Evolutionary conservation across 176 grass and related monocot species (phyloP).

Genomic region (Aechmea fasciata): DNA sequence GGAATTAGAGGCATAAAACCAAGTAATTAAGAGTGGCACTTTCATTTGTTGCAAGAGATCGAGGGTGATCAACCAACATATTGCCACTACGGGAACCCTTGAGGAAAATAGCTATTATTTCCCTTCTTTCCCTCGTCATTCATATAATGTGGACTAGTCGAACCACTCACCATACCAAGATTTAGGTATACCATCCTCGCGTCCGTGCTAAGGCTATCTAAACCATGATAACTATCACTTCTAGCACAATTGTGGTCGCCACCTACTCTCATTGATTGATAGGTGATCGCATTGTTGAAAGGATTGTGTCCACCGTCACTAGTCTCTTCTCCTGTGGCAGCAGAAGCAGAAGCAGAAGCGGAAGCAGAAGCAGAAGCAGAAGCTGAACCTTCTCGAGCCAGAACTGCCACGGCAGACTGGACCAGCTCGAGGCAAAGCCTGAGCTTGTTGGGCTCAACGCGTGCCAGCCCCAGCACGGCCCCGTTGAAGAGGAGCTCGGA

Average conservation of each 20-base stretch:
- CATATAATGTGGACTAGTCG: neutral
- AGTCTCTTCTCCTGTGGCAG: neutral
- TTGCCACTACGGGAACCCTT: neutral
- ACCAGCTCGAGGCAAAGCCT: slow-evolving; percentile 93
- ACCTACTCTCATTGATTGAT: slow-evolving; percentile 37
- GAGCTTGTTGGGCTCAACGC: slow-evolving; percentile 96
- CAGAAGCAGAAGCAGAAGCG: no score
- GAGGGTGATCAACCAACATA: no score
- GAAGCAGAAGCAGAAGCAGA: neutral
- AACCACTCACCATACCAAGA: slow-evolving; percentile 62
- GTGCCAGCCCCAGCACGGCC: slow-evolving; percentile 68
- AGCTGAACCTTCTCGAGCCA: slow-evolving; percentile 59
- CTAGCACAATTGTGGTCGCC: slow-evolving; percentile 16
- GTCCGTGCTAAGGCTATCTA: slow-evolving; percentile 87
- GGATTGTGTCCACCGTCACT: slow-evolving; percentile 45
- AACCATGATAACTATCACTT: slow-evolving; percentile 39
- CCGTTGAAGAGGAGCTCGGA: slow-evolving; percentile 99
- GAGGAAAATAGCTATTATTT: neutral
- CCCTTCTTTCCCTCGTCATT: no score
- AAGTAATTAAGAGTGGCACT: neutral
- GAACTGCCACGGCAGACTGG: slow-evolving; percentile 77
- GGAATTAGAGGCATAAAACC: neutral
- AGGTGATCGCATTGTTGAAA: slow-evolving; percentile 14
- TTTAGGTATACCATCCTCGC: slow-evolving; percentile 96
- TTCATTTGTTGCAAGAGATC: neutral